These are phyloP conservation scores for Apiospora saccharicola DNA, from an alignment of 2,329 filamentous ascomycete genomes.

Conservation along the genomic window DNA sequence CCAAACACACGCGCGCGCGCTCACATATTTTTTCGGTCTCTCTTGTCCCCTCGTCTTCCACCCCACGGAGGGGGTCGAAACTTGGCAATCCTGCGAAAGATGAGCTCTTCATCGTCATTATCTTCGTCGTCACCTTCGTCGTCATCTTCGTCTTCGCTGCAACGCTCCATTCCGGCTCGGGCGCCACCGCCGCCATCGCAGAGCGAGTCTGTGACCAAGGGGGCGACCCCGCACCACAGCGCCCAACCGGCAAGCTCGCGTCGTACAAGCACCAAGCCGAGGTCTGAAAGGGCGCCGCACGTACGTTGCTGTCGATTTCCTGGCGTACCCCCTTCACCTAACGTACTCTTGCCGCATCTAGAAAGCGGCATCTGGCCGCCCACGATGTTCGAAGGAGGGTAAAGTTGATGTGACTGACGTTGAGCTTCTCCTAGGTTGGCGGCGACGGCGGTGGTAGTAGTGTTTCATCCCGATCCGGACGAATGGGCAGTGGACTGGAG, in stretches of 20 bases:
- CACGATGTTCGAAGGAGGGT: not conserved
- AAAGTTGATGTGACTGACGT: not conserved
- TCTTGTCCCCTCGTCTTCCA: not conserved
- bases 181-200: not conserved
- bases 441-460: not conserved
- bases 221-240: constrained; percentile 15
- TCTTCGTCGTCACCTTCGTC: not conserved
- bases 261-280: constrained; percentile 12
- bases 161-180: not conserved
- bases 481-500: not conserved
- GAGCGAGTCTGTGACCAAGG: not conserved
- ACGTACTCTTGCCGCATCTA: not conserved
- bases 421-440: not conserved
- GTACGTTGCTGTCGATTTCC: not conserved
- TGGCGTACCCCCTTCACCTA: not conserved
- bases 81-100: not conserved
- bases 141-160: not conserved
- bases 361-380: not conserved
- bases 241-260: not conserved
- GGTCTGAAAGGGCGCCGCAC: not conserved
- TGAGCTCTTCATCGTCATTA: not conserved
- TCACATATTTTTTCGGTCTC: not conserved
- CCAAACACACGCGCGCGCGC: not conserved
- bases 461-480: not conserved
- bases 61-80: not conserved